Evolutionary conservation across 495 filamentous ascomycete species (phyloP), one percentile per base, ranked within the genome.

Genomic region (Penicillium taxi): DNA sequence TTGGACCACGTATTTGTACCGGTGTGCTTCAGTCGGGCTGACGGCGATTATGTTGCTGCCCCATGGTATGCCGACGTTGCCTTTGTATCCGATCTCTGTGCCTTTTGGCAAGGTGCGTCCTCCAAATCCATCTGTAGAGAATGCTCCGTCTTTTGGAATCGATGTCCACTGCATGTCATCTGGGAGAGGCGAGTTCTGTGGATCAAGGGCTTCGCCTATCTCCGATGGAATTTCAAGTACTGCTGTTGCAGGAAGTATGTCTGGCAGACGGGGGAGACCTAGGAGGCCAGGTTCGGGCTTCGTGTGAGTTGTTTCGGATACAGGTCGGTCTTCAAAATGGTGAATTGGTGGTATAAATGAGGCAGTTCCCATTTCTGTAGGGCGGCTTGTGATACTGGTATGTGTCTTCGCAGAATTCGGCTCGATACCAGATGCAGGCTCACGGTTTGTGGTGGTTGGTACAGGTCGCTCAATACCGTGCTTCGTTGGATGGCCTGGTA

Each of bases 1-100:
- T 22, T 60, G 59, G 22, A 55, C 60, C 15, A 72, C 69, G 55
- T 72, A 76, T 17, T 71, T 59, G 50, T 70, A 64, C 1, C 40
- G 32, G 11, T 57, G 42, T 3, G 63, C 62, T 9, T 56, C 41
- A n/a, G 39, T 36, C 0, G 58, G 50, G 23, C 41, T 44, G 20
- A 75, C 59, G 24, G 52, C 43, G 37, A 71, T 66, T 27, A 77
- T 69, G 47, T 77, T 77, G 56, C 64, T 66, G 3, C 72, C 72
- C 55, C 71, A 72, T 6, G 73, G 70, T n/a, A 26, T 47, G 14
- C 73, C 73, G 23, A 66, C 50, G 32, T 77, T 75, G 19, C 71
- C 70, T 4, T 44, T 18, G 42, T 70, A 70, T 36, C 37, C 42
- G 32, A 63, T 50, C 1, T 52, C 50, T 14, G 37, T 51, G 12